These are phyloP conservation scores for Penicillium manginii DNA, from an alignment of 495 filamentous ascomycete species.

Conservation along the genomic window DNA sequence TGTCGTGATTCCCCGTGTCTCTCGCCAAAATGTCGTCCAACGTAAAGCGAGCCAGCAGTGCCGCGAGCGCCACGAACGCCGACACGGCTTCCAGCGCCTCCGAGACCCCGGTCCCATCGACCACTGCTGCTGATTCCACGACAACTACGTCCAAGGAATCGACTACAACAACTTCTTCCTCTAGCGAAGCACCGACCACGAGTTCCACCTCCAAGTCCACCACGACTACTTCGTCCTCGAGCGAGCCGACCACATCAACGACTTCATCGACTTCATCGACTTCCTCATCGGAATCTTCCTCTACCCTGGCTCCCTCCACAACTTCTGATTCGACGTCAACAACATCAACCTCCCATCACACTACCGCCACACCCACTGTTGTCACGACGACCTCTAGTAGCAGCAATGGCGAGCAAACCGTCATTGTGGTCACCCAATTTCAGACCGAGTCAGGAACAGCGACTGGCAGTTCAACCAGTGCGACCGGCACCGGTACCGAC, in stretches of 20 bases:
- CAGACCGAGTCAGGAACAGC: not conserved
- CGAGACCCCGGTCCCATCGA: not conserved
- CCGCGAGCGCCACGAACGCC: not conserved
- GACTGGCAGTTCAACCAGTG: constrained; percentile 29
- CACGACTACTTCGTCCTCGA: constrained; percentile 14
- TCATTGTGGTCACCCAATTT: not conserved
- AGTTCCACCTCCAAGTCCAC: not conserved
- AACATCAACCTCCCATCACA: constrained; percentile 7
- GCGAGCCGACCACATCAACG: constrained; percentile 1
- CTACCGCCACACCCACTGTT: constrained; percentile 3
- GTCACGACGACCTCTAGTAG: constrained; percentile 23
- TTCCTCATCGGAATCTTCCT: constrained; percentile 7
- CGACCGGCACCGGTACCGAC: constrained; percentile 33
- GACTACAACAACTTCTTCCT: constrained; percentile 33
- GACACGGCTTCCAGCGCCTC: not conserved
- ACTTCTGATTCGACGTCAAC: constrained; percentile 13
- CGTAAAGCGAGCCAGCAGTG: not conserved
- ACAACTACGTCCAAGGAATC: constrained; percentile 18
- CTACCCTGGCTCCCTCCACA: constrained; percentile 26
- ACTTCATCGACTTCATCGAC: constrained; percentile 4
- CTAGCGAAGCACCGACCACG: constrained; percentile 20
- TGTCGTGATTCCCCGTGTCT: not conserved
- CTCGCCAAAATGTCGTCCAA: constrained; percentile 1
- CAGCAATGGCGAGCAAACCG: constrained; percentile 1
- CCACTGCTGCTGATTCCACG: constrained; percentile 7